Percentiles rank a stretch among this genome's conserved stretches.
phyloP scores from a whole-genome alignment of 2,329 filamentous ascomycete species.

The Colletotrichum euphorbiae region DNA sequence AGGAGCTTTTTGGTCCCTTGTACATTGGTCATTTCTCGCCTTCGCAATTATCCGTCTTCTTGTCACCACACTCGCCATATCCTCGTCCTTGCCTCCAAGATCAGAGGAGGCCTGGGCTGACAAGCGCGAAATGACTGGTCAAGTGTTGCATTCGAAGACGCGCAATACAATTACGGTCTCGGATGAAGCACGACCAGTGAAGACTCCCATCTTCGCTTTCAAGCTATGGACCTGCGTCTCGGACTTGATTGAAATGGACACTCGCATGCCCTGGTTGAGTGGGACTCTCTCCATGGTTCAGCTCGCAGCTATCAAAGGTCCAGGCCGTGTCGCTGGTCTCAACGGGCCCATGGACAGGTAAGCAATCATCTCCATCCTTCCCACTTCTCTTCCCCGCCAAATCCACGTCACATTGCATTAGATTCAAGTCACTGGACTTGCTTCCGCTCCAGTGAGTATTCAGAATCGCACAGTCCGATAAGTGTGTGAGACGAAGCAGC shows the following conservation, averaged over 20 bases:
- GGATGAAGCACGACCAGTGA: constrained; percentile 44
- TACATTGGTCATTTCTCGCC: constrained; percentile 66
- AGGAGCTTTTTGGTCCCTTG: constrained; percentile 64
- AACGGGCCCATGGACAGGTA: constrained; percentile 92
- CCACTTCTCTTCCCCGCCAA: constrained; percentile 26
- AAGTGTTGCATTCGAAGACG: constrained; percentile 43
- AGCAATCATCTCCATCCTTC: constrained; percentile 58
- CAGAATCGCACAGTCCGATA: constrained; percentile 45
- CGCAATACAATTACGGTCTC: constrained; percentile 37
- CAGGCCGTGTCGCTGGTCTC: constrained; percentile 78
- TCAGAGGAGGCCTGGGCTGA: constrained; percentile 15
- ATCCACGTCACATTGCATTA: constrained; percentile 57
- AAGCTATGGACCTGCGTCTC: constrained; percentile 80
- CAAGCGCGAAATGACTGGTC: constrained; percentile 41
- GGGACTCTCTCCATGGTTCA: constrained; percentile 81
- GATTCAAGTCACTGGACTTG: constrained; percentile 59
- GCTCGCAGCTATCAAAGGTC: constrained; percentile 78
- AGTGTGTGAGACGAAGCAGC: constrained; percentile 48
- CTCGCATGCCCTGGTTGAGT: constrained; percentile 91
- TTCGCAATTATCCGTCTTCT: constrained; percentile 75
- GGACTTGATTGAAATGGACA: constrained; percentile 77
- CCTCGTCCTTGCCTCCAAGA: constrained; percentile 74
- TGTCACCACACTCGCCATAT: constrained; percentile 72
- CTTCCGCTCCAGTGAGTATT: constrained; percentile 52
- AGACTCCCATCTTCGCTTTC: constrained; percentile 80